Conservation (phyloP, 805 yeast species). For the Yamadazyma nakazawae region DNA sequence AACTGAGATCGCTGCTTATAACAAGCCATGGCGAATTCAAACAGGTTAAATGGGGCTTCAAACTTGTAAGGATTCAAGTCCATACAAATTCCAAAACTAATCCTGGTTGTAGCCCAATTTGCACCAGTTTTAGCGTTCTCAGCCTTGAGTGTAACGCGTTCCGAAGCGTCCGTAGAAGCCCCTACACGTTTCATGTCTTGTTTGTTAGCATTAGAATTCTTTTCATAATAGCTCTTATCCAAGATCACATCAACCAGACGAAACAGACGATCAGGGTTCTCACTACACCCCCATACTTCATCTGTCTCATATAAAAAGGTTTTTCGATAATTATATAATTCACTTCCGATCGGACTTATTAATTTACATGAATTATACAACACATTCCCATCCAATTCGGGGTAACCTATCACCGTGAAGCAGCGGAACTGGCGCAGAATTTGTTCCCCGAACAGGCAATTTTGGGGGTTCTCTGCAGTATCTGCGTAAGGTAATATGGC, state of each 20-base stretch:
- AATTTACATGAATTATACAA: constrained; percentile 74
- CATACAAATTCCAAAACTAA: constrained; percentile 88
- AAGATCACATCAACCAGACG: constrained; percentile 41
- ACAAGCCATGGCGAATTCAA: constrained; percentile 65
- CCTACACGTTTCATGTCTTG: background rate
- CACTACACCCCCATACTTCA: constrained; percentile 73
- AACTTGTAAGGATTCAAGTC: constrained; percentile 87
- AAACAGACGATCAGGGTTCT: constrained; percentile 59
- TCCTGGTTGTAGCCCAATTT: constrained; percentile 22
- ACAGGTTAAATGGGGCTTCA: constrained; percentile 69
- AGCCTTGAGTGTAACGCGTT: background rate
- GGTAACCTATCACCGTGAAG: constrained; percentile 78
- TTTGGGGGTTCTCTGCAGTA: constrained; percentile 38
- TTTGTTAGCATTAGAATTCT: background rate
- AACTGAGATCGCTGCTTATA: constrained; percentile 47
- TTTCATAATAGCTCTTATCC: constrained; percentile 18
- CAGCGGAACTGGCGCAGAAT: constrained; percentile 52
- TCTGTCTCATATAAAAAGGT: constrained; percentile 76
- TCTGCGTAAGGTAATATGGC: constrained; percentile 62
- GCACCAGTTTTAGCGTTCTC: background rate
- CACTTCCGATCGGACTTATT: constrained; percentile 53
- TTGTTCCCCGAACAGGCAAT: constrained; percentile 54
- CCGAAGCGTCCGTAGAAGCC: constrained; percentile 4
- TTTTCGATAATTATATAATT: constrained; percentile 69
- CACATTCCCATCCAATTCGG: constrained; percentile 45